Evolutionary conservation across 179 eudicot species (phyloP), one percentile per base, ranked within the genome.

Genomic region (Drosera spatulata): DNA sequence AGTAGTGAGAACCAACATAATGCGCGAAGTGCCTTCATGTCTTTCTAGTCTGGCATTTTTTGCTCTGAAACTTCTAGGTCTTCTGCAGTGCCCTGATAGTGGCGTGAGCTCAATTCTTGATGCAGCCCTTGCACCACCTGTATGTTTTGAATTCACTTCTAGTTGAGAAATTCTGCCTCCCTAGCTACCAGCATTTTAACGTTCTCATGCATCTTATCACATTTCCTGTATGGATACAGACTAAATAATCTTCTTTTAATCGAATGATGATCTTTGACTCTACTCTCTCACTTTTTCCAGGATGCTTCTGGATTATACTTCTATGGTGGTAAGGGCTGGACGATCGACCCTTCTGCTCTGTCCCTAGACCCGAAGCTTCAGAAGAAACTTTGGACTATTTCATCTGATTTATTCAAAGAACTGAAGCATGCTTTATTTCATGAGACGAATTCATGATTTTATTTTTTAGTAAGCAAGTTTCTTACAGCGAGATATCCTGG

Each of bases 51-150:
- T 78, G 42, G 88, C 96, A 39, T 70, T 68, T 73, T 12, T 63
- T 4, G 77, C 60, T 48, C 59, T 91, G 65, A 83, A 75, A 59
- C 69, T 77, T 63, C 57, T 87, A 59, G 83, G 87, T 12, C 80
- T 90, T 63, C 68, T 91, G 73, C 94, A 85, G 53, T 65, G 53
- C 41, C 86, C 96, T 55, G 82, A 91, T 68, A 60, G 61, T 60
- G 97, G 94, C n/a, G 67, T 77, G 54, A 5, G 60, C 62, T 80
- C 96, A 62, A 71, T 80, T 67, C 71, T 91, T 37, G 96, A 91
- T 76, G 96, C 97, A 50, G 83, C 91, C 58, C 87, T 85, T 50
- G 82, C 96, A 60, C 85, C 91, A 58, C 85, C 91, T 7, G 97
- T 90, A 72, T 79, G 90, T 73, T 53, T 22, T 22, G 33, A 22